These are phyloP conservation scores for Trichoderma gracile DNA, from an alignment of 2,329 filamentous ascomycete genomes.

Conservation along the genomic window DNA sequence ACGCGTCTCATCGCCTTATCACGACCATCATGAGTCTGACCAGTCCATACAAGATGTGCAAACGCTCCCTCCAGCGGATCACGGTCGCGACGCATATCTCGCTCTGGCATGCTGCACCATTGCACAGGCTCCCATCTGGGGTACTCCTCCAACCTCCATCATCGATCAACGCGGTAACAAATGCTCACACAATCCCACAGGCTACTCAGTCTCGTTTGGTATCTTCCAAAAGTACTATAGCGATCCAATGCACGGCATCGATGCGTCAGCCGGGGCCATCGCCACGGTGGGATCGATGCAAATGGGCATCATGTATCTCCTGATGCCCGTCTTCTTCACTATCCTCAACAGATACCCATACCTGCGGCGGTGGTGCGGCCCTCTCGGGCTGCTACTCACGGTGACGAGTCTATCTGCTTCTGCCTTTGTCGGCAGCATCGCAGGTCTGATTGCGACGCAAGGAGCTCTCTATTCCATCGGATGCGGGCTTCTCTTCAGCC, in stretches of 20 bases:
- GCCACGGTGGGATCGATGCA: slow-evolving; percentile 32
- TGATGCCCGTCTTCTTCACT: slow-evolving; percentile 50
- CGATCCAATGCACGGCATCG: slow-evolving; percentile 57
- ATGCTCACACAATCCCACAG: slow-evolving; percentile 40
- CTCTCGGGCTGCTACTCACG: slow-evolving; percentile 52
- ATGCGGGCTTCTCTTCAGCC: slow-evolving; percentile 55
- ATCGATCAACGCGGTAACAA: background rate
- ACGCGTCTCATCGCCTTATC: no score
- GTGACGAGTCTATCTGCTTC: slow-evolving; percentile 52
- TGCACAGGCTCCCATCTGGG: slow-evolving; percentile 40
- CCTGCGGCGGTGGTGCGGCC: slow-evolving; percentile 45
- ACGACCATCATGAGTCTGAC: background rate
- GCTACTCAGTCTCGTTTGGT: slow-evolving; percentile 68
- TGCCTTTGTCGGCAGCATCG: slow-evolving; percentile 54
- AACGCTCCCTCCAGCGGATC: slow-evolving; percentile 35
- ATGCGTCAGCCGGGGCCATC: slow-evolving; percentile 55
- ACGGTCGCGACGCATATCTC: slow-evolving; percentile 35
- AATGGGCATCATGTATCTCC: slow-evolving; percentile 57
- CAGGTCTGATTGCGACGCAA: slow-evolving; percentile 60
- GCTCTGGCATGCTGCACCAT: slow-evolving; percentile 37
- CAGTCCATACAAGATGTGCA: background rate
- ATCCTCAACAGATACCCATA: slow-evolving; percentile 47
- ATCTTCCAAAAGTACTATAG: slow-evolving; percentile 71
- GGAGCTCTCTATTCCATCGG: slow-evolving; percentile 62
- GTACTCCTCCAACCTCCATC: slow-evolving; percentile 24